Percentiles rank a stretch among this genome's conserved stretches.
Evolutionary conservation across 2,329 filamentous ascomycete genomes (phyloP).

Genomic region (Alternaria brassicicola): DNA sequence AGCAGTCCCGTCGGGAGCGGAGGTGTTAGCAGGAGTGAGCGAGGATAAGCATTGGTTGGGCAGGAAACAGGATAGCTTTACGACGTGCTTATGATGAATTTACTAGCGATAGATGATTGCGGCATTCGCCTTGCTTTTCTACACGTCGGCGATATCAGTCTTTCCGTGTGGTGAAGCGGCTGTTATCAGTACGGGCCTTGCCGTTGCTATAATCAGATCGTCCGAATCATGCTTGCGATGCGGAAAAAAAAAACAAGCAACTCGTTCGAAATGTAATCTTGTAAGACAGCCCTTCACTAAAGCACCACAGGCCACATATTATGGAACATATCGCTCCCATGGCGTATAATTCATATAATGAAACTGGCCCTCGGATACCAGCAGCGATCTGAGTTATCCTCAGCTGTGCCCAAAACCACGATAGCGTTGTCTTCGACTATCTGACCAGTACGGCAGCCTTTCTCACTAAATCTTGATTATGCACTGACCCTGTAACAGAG

Average conservation of each 20-base stretch:
- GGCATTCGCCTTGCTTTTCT: neutral
- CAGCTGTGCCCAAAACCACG: neutral
- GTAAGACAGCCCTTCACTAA: neutral
- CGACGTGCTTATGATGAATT: neutral
- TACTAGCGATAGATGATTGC: neutral
- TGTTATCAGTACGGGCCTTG: neutral
- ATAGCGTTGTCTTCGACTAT: neutral
- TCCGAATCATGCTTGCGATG: neutral
- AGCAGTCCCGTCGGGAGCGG: neutral
- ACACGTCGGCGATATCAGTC: neutral
- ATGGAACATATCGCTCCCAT: neutral
- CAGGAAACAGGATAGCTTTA: neutral
- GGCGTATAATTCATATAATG: neutral
- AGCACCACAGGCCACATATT: neutral
- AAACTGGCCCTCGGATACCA: neutral
- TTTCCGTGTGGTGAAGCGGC: neutral
- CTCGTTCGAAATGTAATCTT: neutral
- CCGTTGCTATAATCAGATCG: neutral
- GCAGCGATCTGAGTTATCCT: neutral
- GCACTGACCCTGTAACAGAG: neutral
- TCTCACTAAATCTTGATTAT: neutral
- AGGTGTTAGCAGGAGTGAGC: neutral
- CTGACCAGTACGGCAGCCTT: neutral
- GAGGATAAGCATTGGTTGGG: neutral
- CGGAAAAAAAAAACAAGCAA: neutral